Base-by-base conservation (phyloP, 495 filamentous ascomycete genomes). In the Aspergillus mulundensis region DNA sequence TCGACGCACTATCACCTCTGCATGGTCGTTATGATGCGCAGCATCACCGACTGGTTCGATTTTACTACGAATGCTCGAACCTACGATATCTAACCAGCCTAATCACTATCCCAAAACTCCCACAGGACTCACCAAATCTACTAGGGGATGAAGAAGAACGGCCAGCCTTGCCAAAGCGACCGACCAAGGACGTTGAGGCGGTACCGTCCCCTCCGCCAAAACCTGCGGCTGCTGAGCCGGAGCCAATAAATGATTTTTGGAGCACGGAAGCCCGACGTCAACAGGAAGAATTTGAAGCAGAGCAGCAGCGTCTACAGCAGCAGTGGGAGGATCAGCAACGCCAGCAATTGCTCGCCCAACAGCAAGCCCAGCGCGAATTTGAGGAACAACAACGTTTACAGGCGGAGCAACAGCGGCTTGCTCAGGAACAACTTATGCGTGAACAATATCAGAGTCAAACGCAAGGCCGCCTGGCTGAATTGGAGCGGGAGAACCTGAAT, bases 1-100 rank as follows among this genome's bases (percentile, higher is more conserved):
- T 94, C 61, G 94, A 96, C 60, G 95, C 93, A n/a, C 78, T 98
- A 18, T 88, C 91, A 58, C 94, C 92, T 1, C 81, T 98, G 2
- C 84, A 93, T 45, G 80, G 82, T 53, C 81, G 92, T 61, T 98
- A 97, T 63, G 87, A 97, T 69, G 89, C 91, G 21, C 95, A 97
- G 62, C 94, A 97, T 70, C 88, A 97, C 73, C 88, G 94, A 21
- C 81, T 98, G 16, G 87, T 96, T 61, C 92, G 94, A 60, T 98
- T 96, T 73, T 98, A 97, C 73, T 97, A 96, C 70, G 94, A 98
- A 74, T 98, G 94, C 74, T 97, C 93, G 5, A 97, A 96, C 70
- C 75, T 98, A 54, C 87, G 93, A 52, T 98, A 98, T 66, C 81
- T 98, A 52, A 97, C 94, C 16, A 95, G 90, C 63, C 78, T 98